Percentiles rank a stretch among this genome's conserved stretches.
Conservation (phyloP, 345 rosid species). For the Melaleuca alternifolia region DNA sequence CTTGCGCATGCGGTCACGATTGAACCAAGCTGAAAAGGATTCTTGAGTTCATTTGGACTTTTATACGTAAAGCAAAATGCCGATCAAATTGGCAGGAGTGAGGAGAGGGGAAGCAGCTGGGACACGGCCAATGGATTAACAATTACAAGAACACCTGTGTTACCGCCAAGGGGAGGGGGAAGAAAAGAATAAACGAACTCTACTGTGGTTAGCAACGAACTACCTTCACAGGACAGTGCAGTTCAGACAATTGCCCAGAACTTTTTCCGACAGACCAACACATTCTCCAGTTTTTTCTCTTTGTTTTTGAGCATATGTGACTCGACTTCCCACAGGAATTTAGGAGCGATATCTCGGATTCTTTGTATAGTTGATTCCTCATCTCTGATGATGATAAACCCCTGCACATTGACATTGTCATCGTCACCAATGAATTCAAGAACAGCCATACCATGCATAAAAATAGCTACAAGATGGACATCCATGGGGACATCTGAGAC, state of each 20-base stretch:
- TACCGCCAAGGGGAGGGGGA: neutral
- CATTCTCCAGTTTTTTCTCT: conserved; percentile 48
- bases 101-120: neutral
- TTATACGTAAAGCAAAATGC: neutral
- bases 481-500: neutral
- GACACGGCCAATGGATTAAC: neutral
- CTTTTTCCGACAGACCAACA: conserved; percentile 68
- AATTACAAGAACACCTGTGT: neutral
- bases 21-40: neutral
- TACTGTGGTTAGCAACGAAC: neutral
- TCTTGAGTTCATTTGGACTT: neutral
- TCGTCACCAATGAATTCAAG: neutral
- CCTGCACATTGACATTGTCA: conserved; percentile 36
- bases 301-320: conserved; percentile 45
- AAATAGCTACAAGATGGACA: neutral
- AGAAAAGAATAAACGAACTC: neutral
- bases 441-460: neutral
- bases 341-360: conserved; percentile 57
- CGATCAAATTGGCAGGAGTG: neutral
- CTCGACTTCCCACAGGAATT: conserved; percentile 74
- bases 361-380: conserved; percentile 43
- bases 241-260: conserved; percentile 61
- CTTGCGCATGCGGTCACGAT: neutral
- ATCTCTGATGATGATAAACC: conserved; percentile 69
- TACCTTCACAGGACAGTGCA: neutral